Evolutionary conservation across 257 asterid genomes (phyloP), one percentile per base, ranked within the genome.

Genomic region (Nicotiana obtusifolia): DNA sequence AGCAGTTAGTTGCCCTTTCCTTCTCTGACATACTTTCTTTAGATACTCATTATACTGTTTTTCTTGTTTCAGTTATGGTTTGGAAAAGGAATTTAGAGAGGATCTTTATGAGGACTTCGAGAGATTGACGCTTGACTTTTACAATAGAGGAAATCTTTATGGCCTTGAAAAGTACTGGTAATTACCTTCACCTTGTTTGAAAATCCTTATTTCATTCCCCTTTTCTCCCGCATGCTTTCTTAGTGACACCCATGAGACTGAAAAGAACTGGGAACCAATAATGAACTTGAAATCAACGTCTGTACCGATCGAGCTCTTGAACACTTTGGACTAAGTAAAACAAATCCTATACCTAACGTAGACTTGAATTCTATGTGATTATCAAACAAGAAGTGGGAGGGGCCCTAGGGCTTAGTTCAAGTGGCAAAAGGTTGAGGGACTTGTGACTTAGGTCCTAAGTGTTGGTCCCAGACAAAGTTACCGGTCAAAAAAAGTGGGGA

Each of bases 101-200:
- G 97, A 93, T 80, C 88, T 95, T 37, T 95, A 91, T 52, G 87
- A 86, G 57, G 98, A 95, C 89, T 95, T 95, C 52, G 97, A 94
- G 83, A 88, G 86, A 87, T 86, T 95, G 86, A 81, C 95, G 1
- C 95, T 92, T 47, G 93, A 91, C 78, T 91, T 88, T 87, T 92
- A 90, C 82, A 86, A 84, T 64, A 86, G 84, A 65, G 98, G 99
- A 64, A 93, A 87, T 88, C 91, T 93, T 73, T 94, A 94, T 69
- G 98, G 98, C 88, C 91, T 94, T 77, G 97, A 94, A 83, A 94
- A 93, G 83, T 94, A 94, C 85, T 94, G 99, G 99, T 92, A 91
- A 85, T 73, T 76, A 10, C 84, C 66, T 73, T 35, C 16, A 44
- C 35, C 22, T 31, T 81, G 77, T 76, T 41, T 82, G 37, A 28